Percentiles rank a stretch among this genome's conserved stretches.
These are phyloP conservation scores for maize (Zea mays) DNA, from an alignment of 176 grass and related monocot species.

Conservation along the genomic window DNA sequence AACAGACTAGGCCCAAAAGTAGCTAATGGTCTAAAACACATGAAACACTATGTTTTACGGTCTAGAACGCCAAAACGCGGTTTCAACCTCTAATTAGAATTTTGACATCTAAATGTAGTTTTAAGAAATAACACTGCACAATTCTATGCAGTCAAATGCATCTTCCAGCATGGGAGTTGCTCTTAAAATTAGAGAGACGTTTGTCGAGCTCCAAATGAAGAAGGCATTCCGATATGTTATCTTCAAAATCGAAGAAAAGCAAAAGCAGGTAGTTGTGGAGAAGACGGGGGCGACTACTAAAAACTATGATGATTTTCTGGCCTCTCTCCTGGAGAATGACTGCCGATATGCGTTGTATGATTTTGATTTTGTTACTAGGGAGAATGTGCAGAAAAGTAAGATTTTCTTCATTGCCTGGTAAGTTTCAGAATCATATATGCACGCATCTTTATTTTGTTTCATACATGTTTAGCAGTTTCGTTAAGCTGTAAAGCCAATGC, in stretches of 20 bases:
- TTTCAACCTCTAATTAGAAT: no score
- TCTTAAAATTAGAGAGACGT: slow-evolving; percentile 64
- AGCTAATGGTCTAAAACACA: no score
- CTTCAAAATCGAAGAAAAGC: slow-evolving; percentile 93
- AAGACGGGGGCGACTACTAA: slow-evolving; percentile 85
- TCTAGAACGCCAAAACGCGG: no score
- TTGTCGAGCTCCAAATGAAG: slow-evolving; percentile 78
- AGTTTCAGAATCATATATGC: slow-evolving; percentile 26
- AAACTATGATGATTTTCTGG: slow-evolving; percentile 93
- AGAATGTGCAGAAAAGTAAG: slow-evolving; percentile 98
- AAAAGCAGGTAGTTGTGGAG: slow-evolving; percentile 85
- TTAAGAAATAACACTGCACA: no score
- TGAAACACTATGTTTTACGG: no score
- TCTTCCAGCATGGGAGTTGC: slow-evolving; percentile 80
- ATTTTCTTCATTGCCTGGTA: slow-evolving; percentile 98
- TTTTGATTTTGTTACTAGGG: slow-evolving; percentile 94
- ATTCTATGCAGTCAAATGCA: slow-evolving; percentile 69
- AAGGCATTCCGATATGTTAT: slow-evolving; percentile 90
- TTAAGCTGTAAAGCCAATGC: not conserved
- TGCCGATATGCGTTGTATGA: slow-evolving; percentile 96
- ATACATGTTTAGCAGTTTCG: not conserved
- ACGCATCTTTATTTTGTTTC: not conserved
- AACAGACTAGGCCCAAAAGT: no score
- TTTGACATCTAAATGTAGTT: no score
- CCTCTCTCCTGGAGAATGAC: slow-evolving; percentile 91